Evolutionary conservation across 2,329 filamentous ascomycete species (phyloP), one percentile per base, ranked within the genome.

Genomic region (Didymella sp.): DNA sequence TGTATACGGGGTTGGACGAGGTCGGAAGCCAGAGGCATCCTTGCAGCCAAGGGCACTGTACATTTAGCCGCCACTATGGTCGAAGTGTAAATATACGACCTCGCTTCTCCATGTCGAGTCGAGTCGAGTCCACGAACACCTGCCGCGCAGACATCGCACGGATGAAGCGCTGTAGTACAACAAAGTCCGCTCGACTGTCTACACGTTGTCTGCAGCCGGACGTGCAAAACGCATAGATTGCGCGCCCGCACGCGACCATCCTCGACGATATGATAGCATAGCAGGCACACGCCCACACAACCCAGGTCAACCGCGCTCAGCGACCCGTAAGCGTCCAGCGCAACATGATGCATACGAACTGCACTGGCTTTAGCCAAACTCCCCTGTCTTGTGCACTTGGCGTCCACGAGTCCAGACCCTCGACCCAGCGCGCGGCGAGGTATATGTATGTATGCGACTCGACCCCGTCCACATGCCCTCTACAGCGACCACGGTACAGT

Each of bases 61-160:
- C 15, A n/a, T n/a, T n/a, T n/a, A n/a, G n/a, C n/a, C n/a, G n/a
- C n/a, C n/a, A n/a, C n/a, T n/a, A n/a, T n/a, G n/a, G n/a, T n/a
- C n/a, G 9, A 56, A 56, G 52, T 41, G 8, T 50, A 41, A 27
- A 33, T 46, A 56, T 24, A 51, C 31, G 21, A 46, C 7, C 22
- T 56, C 53, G 48, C 53, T 51, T 51, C 42, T 56, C 42, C 41
- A 47, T 51, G 45, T 43, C 25, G 3, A 17, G n/a, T 27, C 25
- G 25, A 5, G 9, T 27, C 25, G 22, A 12, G 15, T 38, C 12
- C 7, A 31, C 11, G 19, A 27, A 40, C 15, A 48, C 40, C 33
- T 50, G 25, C 52, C 33, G 2, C 33, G 45, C 25, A 38, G 41
- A 21, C 21, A 31, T 45, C 8, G 45, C 33, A 33, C 52, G 31